Percentiles rank a stretch among this genome's conserved stretches.
Evolutionary conservation across 805 yeast genomes (phyloP).

Genomic region (Saccharomycopsis capsularis): DNA sequence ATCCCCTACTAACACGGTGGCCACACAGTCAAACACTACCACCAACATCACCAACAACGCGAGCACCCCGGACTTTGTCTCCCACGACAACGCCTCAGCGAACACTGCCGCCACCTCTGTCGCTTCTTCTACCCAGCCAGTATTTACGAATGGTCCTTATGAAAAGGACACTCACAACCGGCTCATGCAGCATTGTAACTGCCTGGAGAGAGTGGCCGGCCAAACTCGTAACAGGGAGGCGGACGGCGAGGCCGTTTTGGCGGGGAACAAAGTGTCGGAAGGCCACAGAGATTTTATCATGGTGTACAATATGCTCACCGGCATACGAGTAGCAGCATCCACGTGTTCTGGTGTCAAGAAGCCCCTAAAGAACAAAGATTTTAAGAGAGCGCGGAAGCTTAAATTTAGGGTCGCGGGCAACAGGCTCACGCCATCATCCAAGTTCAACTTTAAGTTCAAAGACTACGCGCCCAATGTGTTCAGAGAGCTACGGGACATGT

Average conservation of each 20-base stretch:
- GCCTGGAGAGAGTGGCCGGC: too few relatives aligned
- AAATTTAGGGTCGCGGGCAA: constrained; percentile 87
- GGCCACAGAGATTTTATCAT: constrained; percentile 90
- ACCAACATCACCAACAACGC: neutral
- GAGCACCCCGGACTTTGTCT: constrained; percentile 4
- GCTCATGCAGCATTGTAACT: too few relatives aligned
- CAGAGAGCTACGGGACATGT: constrained; percentile 68
- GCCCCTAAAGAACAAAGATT: constrained; percentile 64
- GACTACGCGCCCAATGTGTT: constrained; percentile 95
- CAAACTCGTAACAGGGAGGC: too few relatives aligned
- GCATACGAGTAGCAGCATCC: constrained; percentile 91
- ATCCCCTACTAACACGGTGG: too few relatives aligned
- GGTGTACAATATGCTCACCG: constrained; percentile 96
- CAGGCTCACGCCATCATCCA: constrained; percentile 86
- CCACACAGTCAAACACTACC: too few relatives aligned
- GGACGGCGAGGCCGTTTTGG: constrained; percentile 8
- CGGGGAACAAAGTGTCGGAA: constrained; percentile 56
- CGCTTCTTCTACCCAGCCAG: neutral
- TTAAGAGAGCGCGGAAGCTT: constrained; percentile 63
- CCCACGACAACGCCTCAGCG: constrained; percentile 1
- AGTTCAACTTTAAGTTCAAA: constrained; percentile 92
- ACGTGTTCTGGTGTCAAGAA: constrained; percentile 82
- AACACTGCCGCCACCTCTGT: constrained; percentile 10
- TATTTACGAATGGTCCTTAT: too few relatives aligned
- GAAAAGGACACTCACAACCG: too few relatives aligned